These are phyloP conservation scores for Aspergillus quadricinctus DNA, from an alignment of 2,329 filamentous ascomycete species.

Conservation along the genomic window DNA sequence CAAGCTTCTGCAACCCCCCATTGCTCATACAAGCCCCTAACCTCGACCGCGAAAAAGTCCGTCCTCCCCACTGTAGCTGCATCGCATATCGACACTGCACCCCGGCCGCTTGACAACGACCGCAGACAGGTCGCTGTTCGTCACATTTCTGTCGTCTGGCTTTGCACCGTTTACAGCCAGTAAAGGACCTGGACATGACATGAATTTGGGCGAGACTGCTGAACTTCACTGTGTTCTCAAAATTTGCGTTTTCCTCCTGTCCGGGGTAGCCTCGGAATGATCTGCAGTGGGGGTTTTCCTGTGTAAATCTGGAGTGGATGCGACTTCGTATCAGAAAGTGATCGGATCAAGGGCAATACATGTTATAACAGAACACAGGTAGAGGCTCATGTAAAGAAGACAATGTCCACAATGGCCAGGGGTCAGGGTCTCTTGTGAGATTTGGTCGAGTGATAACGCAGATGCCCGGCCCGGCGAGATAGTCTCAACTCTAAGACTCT, in stretches of 20 bases:
- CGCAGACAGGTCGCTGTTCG: constrained; percentile 39
- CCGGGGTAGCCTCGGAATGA: background rate
- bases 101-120: constrained; percentile 36
- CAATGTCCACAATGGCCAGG: background rate
- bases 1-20: constrained; percentile 34
- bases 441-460: background rate
- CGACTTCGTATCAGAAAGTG: background rate
- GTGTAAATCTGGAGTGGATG: background rate
- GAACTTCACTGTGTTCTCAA: background rate
- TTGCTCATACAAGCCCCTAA: constrained; percentile 34
- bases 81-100: constrained; percentile 39
- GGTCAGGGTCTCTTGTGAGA: background rate
- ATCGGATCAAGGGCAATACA: background rate
- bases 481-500: background rate
- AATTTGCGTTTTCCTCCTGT: background rate
- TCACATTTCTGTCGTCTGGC: constrained; percentile 44
- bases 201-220: constrained; percentile 13
- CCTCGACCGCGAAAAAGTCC: constrained; percentile 38
- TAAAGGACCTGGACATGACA: constrained; percentile 43
- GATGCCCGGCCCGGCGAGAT: background rate
- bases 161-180: constrained; percentile 43
- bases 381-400: background rate
- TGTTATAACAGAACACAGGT: background rate
- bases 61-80: constrained; percentile 41
- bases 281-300: background rate